Evolutionary conservation across 2,329 filamentous ascomycete genomes (phyloP).

Genomic region (Juglanconis oblonga): DNA sequence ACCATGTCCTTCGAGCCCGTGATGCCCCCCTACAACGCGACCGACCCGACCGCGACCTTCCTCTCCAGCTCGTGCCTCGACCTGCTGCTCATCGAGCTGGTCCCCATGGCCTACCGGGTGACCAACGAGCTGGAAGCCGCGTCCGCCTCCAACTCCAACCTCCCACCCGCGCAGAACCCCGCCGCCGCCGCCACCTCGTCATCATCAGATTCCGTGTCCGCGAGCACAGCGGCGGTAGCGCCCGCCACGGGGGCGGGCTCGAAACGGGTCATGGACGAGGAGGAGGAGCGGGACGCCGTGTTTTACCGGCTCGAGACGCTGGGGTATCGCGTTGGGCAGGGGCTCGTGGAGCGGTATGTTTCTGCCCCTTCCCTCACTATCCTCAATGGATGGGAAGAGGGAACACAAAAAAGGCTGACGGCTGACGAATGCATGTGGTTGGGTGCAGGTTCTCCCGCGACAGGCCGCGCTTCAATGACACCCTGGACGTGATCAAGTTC

Average conservation of each 20-base stretch:
- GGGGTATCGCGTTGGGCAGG: conserved; percentile 90
- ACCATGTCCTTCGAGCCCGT: conserved; percentile 72
- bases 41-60: conserved; percentile 73
- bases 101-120: conserved; percentile 87
- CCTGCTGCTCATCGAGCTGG: conserved; percentile 92
- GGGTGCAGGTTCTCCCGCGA: conserved; percentile 70
- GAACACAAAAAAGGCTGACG: background rate
- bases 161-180: background rate
- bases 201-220: conserved; percentile 17
- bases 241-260: conserved; percentile 20
- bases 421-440: background rate
- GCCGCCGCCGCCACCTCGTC: background rate
- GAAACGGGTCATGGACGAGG: conserved; percentile 58
- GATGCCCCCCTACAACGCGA: conserved; percentile 65
- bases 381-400: background rate
- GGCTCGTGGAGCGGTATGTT: conserved; percentile 79
- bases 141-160: conserved; percentile 24
- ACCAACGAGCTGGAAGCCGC: conserved; percentile 65
- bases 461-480: conserved; percentile 83
- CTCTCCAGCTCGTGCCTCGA: conserved; percentile 85
- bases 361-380: background rate
- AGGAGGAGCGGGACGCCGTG: conserved; percentile 80
- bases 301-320: conserved; percentile 80
- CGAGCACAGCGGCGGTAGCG: conserved; percentile 17
- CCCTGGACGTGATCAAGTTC: conserved; percentile 96